A percentile compares a stretch with the other conserved stretches of the same genome.
These are phyloP conservation scores for Globisporangium paddicum DNA, from an alignment of 352 stramenopile species.

Conservation along the genomic window DNA sequence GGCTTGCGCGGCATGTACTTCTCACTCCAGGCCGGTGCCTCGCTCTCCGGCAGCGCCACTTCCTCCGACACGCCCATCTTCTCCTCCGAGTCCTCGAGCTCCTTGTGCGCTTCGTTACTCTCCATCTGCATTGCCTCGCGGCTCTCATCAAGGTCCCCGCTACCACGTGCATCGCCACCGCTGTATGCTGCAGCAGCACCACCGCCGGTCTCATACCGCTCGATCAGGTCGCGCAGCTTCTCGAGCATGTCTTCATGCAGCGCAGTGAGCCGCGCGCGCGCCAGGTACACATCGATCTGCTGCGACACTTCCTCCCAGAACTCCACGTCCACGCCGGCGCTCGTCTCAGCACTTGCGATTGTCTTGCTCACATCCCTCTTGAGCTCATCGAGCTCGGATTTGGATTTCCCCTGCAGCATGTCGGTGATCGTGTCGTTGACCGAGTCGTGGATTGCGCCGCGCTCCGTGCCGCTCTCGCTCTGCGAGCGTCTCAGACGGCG, in stretches of 20 bases:
- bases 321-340: slow-evolving; percentile 82
- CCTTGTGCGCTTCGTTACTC: slow-evolving; percentile 50
- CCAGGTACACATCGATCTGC: slow-evolving; percentile 91
- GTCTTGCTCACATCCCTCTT: slow-evolving; percentile 63
- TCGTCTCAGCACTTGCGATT: slow-evolving; percentile 47
- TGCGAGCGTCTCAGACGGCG: slow-evolving; percentile 49
- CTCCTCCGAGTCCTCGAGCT: slow-evolving; percentile 62
- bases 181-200: slow-evolving; percentile 7
- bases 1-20: slow-evolving; percentile 98
- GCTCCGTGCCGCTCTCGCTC: slow-evolving; percentile 59
- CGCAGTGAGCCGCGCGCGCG: slow-evolving; percentile 81
- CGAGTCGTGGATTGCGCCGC: slow-evolving; percentile 79
- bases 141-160: slow-evolving; percentile 40
- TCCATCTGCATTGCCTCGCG: slow-evolving; percentile 65
- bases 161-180: slow-evolving; percentile 16
- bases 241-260: slow-evolving; percentile 95
- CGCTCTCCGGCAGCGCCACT: slow-evolving; percentile 59
- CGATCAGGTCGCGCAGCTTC: slow-evolving; percentile 82
- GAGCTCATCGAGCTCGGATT: slow-evolving; percentile 38
- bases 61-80: slow-evolving; percentile 90
- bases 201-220: slow-evolving; percentile 18
- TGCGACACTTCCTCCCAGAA: slow-evolving; percentile 94
- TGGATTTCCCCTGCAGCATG: slow-evolving; percentile 86
- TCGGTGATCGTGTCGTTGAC: slow-evolving; percentile 86
- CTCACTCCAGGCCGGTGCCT: slow-evolving; percentile 88